Percentiles rank a stretch among this genome's conserved stretches.
Evolutionary conservation across 495 filamentous ascomycete genomes (phyloP).

Genomic region (Chaetomium cochliodes): DNA sequence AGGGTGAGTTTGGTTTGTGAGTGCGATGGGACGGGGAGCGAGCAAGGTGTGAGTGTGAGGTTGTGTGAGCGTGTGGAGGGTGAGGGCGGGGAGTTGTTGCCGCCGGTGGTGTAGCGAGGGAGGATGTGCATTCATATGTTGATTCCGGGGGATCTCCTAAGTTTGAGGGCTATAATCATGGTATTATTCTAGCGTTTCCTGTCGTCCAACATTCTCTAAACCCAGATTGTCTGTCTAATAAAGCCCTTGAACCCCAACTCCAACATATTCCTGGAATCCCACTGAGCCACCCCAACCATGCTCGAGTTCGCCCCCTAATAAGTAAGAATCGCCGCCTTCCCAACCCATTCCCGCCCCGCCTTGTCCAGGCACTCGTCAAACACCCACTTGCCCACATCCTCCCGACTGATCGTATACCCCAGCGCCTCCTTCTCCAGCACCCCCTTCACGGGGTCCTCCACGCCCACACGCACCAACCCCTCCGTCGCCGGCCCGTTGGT

Average conservation of each 20-base stretch:
- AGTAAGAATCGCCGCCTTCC: constrained; percentile 31
- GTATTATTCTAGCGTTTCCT: not conserved
- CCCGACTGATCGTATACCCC: constrained; percentile 47
- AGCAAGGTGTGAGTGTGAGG: constrained; percentile 6
- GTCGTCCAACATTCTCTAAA: too few species aligned
- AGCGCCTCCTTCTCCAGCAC: constrained; percentile 34
- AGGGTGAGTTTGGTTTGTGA: constrained; percentile 20
- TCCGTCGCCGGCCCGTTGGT: constrained; percentile 28
- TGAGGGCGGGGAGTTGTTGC: constrained; percentile 5
- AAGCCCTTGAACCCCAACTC: not conserved
- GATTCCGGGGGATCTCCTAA: not conserved
- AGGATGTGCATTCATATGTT: not conserved
- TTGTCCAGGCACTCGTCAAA: constrained; percentile 29
- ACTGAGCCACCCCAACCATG: not conserved
- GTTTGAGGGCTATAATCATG: not conserved
- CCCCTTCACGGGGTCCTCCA: constrained; percentile 35
- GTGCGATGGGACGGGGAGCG: constrained; percentile 20
- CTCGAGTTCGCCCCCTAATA: constrained; percentile 19
- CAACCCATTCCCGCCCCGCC: constrained; percentile 19
- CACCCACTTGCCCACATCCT: constrained; percentile 47
- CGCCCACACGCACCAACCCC: constrained; percentile 31
- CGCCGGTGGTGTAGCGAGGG: not conserved
- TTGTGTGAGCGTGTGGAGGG: constrained; percentile 19
- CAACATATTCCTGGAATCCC: too few species aligned
- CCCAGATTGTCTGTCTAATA: too few species aligned